Evolutionary conservation across 768 basidiomycete species (phyloP).

Genomic region (Termitomyces sp.): DNA sequence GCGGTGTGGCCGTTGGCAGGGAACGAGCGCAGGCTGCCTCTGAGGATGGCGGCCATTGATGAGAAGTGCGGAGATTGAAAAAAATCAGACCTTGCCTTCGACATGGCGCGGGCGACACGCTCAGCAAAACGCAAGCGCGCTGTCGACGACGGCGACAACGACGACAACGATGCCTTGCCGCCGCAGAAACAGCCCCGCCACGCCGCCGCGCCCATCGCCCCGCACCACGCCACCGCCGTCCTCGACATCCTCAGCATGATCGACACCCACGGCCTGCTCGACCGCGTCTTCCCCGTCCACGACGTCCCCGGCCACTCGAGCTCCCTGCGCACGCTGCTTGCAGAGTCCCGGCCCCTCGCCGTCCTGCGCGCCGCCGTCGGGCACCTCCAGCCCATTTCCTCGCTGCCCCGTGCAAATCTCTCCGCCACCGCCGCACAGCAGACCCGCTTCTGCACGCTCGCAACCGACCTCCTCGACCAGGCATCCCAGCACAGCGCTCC

Average conservation of each 20-base stretch:
- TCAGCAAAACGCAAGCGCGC: conserved; percentile 65
- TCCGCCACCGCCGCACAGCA: conserved; percentile 66
- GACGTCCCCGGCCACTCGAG: conserved; percentile 35
- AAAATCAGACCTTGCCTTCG: not conserved
- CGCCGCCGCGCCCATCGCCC: not conserved
- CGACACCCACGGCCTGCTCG: conserved; percentile 72
- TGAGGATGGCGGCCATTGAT: conserved; percentile 27
- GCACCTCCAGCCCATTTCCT: conserved; percentile 63
- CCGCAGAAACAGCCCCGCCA: conserved; percentile 41
- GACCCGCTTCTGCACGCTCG: conserved; percentile 69
- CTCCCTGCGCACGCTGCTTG: conserved; percentile 52
- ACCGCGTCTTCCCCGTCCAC: conserved; percentile 67
- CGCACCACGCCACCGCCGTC: conserved; percentile 42
- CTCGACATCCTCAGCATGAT: conserved; percentile 58
- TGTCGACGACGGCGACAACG: conserved; percentile 31
- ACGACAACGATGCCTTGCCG: conserved; percentile 34
- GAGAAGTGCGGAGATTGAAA: conserved; percentile 26
- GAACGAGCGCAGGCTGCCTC: conserved; percentile 44
- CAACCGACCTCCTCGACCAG: conserved; percentile 66
- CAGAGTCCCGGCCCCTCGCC: conserved; percentile 45
- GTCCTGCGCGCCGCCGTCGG: conserved; percentile 61
- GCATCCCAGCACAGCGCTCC: conserved; percentile 46
- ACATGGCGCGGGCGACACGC: conserved; percentile 77
- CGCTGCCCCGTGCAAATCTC: conserved; percentile 56
- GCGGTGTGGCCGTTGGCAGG: conserved; percentile 72